phyloP scores from a whole-genome alignment of 176 grass and related monocot species.

The Otatea glauca region DNA sequence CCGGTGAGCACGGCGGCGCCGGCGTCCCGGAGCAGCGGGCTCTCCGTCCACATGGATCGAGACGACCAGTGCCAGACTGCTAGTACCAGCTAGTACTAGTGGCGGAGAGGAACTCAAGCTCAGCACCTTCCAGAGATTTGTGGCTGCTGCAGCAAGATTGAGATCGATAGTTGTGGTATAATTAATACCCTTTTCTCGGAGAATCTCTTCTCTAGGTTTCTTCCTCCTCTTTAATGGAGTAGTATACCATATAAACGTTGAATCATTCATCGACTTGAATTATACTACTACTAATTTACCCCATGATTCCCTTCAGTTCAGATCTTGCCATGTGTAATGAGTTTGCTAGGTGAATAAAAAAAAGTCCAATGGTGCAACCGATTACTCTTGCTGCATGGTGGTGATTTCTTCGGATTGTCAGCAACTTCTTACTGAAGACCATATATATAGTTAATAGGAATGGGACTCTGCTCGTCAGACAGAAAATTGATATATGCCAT shows the following conservation, averaged over 20 bases:
- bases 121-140: neutral
- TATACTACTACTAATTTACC: neutral
- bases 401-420: neutral
- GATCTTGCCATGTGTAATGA: neutral
- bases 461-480: too few relatives aligned
- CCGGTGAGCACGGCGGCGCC: conserved; percentile 56
- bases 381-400: neutral
- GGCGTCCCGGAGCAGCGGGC: conserved; percentile 58
- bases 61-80: too few relatives aligned
- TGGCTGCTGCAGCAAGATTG: neutral
- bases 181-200: neutral
- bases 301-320: conserved; percentile 1
- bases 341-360: too few relatives aligned
- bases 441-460: too few relatives aligned
- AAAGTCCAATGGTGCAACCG: too few relatives aligned
- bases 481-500: too few relatives aligned
- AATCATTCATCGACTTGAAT: neutral
- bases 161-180: neutral
- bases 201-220: neutral
- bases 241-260: neutral
- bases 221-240: neutral
- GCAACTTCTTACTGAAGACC: too few relatives aligned
- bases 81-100: neutral
- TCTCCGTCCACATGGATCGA: conserved; percentile 47
- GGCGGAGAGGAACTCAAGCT: neutral